Base-by-base conservation (phyloP, 1,139 yeast genomes). In the Spathaspora sp. region DNA sequence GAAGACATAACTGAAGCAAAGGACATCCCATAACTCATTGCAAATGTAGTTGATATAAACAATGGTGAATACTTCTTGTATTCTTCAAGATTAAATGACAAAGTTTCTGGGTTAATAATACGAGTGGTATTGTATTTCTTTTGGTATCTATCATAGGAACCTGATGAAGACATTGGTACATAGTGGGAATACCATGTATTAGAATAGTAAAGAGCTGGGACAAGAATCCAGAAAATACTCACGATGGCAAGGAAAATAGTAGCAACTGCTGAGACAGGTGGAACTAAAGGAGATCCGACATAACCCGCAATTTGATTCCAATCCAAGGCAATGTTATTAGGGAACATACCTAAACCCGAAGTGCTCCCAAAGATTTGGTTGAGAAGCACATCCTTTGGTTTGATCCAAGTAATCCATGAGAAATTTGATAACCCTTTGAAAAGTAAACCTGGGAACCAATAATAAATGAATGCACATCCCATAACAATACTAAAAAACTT, bases 1-100 rank as follows among this genome's bases (percentile, higher is more conserved):
- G 84, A 74, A n/a, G 86, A 78, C 15, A 82, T 70, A 50, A 81
- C 74, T 2, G 86, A 66, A 9, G 89, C 89, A 65, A 83, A 82
- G 6, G 83, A 74, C 58, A 81, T 64, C 40, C 87, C 88, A 56
- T 84, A 82, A 9, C 82, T 68, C 17, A 85, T 60, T 13, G 84
- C 80, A 59, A 79, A 81, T 2, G 87, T 76, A n/a, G 87, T 76
- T 5, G 89, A 73, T 49, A 84, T 67, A 62, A 76, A 85, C 45
- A 84, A 72, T 9, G 70, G 70, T 3, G 89, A 84, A 59, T 72
- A 72, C 38, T 58, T 49, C 39, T 58, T 47, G 42, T 85, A 86
- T 13, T 70, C 80, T 15, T 61, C 62, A 44, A 64, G 60, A 56
- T 80, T 70, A 55, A 85, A 74, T n/a, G 72, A 58, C 47, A 72